Percentiles rank a stretch among this genome's conserved stretches.
Conservation (phyloP, 2,329 filamentous ascomycete species). For the Drechmeria coniospora region DNA sequence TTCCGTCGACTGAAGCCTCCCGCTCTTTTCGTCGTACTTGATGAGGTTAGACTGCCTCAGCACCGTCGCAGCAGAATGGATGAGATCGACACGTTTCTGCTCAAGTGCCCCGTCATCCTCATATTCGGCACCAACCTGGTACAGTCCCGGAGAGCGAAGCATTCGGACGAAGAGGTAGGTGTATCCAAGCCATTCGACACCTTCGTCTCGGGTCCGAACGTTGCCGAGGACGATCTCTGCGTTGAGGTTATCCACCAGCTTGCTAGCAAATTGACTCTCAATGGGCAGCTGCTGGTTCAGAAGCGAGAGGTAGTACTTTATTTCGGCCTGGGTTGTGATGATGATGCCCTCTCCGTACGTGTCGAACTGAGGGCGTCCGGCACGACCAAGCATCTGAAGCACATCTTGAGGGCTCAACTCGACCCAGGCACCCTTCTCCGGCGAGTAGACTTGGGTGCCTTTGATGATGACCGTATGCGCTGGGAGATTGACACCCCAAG, state of each 20-base stretch:
- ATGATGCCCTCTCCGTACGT: constrained; percentile 98
- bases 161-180: constrained; percentile 97
- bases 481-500: constrained; percentile 96
- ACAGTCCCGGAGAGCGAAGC: constrained; percentile 86
- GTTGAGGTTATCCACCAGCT: constrained; percentile 88
- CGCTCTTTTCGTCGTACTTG: constrained; percentile 91
- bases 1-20: constrained; percentile 79
- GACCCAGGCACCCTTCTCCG: constrained; percentile 97
- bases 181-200: constrained; percentile 97
- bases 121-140: constrained; percentile 92
- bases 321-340: constrained; percentile 86
- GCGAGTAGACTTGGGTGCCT: constrained; percentile 93
- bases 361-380: constrained; percentile 89
- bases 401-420: constrained; percentile 96
- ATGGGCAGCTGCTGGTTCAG: constrained; percentile 96
- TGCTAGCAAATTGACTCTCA: constrained; percentile 88
- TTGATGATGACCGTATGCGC: constrained; percentile 99
- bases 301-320: constrained; percentile 93
- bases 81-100: constrained; percentile 92
- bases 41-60: constrained; percentile 77
- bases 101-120: constrained; percentile 82
- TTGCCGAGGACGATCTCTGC: constrained; percentile 93
- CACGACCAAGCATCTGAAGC: constrained; percentile 94
- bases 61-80: constrained; percentile 81
- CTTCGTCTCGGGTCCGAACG: constrained; percentile 79